Evolutionary conservation across 1,139 yeast species (phyloP), one percentile per base, ranked within the genome.

Genomic region (Schwanniomyces etchellsii): DNA sequence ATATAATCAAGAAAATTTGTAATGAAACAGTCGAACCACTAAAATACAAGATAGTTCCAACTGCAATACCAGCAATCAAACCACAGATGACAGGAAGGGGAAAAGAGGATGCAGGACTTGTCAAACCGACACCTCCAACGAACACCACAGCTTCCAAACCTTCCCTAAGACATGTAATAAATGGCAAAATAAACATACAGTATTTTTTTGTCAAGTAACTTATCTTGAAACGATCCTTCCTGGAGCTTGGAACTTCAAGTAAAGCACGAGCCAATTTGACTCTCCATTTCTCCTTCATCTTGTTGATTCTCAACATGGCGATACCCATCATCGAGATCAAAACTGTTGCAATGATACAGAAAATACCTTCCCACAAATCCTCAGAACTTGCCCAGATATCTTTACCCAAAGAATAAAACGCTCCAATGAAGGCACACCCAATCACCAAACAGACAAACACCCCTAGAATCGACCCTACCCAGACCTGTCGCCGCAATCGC

Each of bases 121-220:
- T 74, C 20, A 88, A 71, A 42, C 95, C 95, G 26, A 88, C 84
- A 48, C 95, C 95, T 25, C 95, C 95, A 35, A 86, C 81, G 50
- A 85, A 85, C 15, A 85, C 89, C 30, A 86, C 91, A 3, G 95
- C 95, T 64, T 86, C 96, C 41, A 86, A 65, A 40, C 95, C 96
- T 68, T 86, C 95, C 64, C 95, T 76, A 38, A 86, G 66, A 30
- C 86, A 81, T 14, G 96, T 86, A 44, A 86, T 69, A 43, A 83
- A 78, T 11, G 95, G 95, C 42, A 86, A 62, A 33, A 85, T 55
- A 39, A 80, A 84, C 77, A 86, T 69, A 28, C 88, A 80, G 54
- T 85, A 84, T 52, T 79, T 80, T 50, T 75, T 63, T 24, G 75
- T 57, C 32, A 62, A 57, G 41, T 55, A 51, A 26, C 67, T 58